A percentile compares a stretch with the other conserved stretches of the same genome.
phyloP scores from a whole-genome alignment of 139 green algal genomes.

The Coelastrella sp. region DNA sequence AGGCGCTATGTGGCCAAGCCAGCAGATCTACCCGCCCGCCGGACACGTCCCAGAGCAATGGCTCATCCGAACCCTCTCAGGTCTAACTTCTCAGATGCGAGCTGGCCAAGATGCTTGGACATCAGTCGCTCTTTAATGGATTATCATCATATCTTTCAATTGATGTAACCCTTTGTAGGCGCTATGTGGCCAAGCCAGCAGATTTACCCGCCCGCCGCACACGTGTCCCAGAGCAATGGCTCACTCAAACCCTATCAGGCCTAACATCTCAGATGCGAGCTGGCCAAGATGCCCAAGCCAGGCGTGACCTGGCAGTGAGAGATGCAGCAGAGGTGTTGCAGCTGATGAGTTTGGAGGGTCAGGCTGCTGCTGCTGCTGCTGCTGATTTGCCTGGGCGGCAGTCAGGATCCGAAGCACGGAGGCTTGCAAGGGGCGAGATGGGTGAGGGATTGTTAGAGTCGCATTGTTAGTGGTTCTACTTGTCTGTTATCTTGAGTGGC shows the following conservation, averaged over 20 bases:
- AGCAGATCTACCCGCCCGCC: constrained; percentile 6
- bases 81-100: not conserved
- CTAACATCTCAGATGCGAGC: not conserved
- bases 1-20: constrained; percentile 35
- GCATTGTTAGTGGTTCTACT: no score
- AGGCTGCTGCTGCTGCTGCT: not conserved
- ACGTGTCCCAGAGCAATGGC: constrained; percentile 44
- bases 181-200: not conserved
- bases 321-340: constrained; percentile 53
- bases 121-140: no score
- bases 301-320: constrained; percentile 9
- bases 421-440: constrained; percentile 59
- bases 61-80: not conserved
- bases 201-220: constrained; percentile 30
- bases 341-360: constrained; percentile 22
- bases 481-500: no score
- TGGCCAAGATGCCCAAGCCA: not conserved
- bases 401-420: constrained; percentile 66
- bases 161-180: no score
- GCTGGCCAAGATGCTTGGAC: not conserved
- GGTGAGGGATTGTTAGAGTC: no score
- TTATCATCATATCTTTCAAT: no score
- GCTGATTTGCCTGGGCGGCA: constrained; percentile 57
- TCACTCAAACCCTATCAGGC: not conserved
- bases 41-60: constrained; percentile 47